Percentiles rank a stretch among this genome's conserved stretches.
These are phyloP conservation scores for Elongisporangium anandrum DNA, from an alignment of 352 stramenopile species.

Conservation along the genomic window DNA sequence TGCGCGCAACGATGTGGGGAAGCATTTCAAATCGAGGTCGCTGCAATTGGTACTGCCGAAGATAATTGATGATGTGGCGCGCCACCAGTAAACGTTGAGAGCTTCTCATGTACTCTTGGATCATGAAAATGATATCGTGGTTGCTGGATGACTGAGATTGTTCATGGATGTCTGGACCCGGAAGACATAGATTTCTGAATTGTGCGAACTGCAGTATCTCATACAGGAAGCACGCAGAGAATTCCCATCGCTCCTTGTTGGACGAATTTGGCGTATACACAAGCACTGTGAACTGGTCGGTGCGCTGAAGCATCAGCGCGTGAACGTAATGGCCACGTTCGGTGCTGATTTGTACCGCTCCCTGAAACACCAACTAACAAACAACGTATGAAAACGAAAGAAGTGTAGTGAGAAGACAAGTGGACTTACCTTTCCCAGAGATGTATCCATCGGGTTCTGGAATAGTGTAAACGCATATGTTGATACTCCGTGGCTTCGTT, in stretches of 20 bases:
- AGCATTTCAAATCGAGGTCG: constrained; percentile 34
- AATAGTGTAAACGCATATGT: neutral
- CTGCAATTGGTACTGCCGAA: constrained; percentile 19
- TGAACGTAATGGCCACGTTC: constrained; percentile 8
- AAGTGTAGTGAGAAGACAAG: constrained; percentile 1
- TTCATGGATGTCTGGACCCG: neutral
- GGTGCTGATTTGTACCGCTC: constrained; percentile 9
- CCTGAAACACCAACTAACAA: constrained; percentile 35
- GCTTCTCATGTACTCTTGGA: constrained; percentile 14
- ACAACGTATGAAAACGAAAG: neutral
- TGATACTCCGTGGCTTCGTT: neutral
- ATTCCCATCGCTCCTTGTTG: constrained; percentile 21
- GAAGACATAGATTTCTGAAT: constrained; percentile 19
- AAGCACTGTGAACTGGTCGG: constrained; percentile 24
- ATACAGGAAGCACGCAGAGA: constrained; percentile 30
- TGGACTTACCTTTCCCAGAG: constrained; percentile 31
- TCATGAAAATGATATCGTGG: neutral
- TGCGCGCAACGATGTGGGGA: constrained; percentile 23
- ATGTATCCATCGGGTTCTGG: constrained; percentile 20
- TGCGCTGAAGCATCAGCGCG: constrained; percentile 30
- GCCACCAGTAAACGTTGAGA: constrained; percentile 15
- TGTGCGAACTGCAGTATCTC: constrained; percentile 30
- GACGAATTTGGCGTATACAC: constrained; percentile 35
- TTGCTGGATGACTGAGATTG: neutral
- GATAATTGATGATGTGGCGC: constrained; percentile 31